Base-by-base conservation (phyloP, 495 filamentous ascomycete genomes). In the Xylaria longipes region DNA sequence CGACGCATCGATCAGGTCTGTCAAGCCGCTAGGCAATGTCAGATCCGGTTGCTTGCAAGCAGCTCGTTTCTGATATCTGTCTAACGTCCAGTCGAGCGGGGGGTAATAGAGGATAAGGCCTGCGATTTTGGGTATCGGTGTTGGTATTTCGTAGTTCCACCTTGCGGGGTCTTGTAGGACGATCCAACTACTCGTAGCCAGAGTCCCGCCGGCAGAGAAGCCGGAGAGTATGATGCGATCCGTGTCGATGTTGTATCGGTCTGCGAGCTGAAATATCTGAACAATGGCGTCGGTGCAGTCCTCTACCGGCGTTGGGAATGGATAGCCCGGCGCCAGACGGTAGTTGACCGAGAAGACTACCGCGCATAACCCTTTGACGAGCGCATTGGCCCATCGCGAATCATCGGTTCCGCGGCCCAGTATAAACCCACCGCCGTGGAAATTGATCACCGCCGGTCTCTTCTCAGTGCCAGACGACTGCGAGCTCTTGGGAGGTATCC, bases 151-250 rank as follows among this genome's bases (percentile, higher is more conserved):
- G 60, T 75, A 56, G 52, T 86, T 82, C 7, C 94, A 80, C 37
- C 89, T 85, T 29, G 93, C 76, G 1, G 91, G 91, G 35, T 71
- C 68, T 52, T 71, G 62, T 17, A 74, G 25, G 29, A 68, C 56
- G 12, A 64, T 29, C 72, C 72, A 74, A 0, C 93, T 90, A 0
- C 91, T 92, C 72, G 93, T 88, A 27, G 88, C 86, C 78, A 94
- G 85, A 71, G 94, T 95, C 20, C 88, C 93, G 0, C 93, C 93
- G 1, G 91, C 90, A 1, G 89, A 91, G 82, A 95, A 95, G 20
- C 92, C 92, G 27, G 85, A 90, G 35, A 94, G 73, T 0, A 87
- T 89, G 48, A 94, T 87, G 54, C 62, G 72, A 43, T 63, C 37
- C 3, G 50, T 54, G 54, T 74, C 72, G 63, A 74, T 12, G 46